Evolutionary conservation across 2,329 filamentous ascomycete genomes (phyloP), one percentile per base, ranked within the genome.

Genomic region (Leptographium galeiforme): DNA sequence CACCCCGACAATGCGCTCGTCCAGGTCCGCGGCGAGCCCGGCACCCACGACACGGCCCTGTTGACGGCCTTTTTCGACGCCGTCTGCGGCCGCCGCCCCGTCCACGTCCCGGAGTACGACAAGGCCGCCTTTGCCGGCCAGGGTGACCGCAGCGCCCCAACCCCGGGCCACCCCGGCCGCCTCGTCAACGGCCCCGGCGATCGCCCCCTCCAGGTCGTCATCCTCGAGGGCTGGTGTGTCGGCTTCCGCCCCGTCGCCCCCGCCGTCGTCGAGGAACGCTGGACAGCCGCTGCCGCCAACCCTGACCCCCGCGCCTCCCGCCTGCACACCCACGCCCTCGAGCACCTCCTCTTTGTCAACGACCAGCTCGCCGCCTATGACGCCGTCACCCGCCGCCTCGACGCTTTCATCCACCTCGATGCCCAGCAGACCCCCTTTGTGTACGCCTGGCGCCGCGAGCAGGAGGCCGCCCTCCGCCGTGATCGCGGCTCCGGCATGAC

Each of bases 211-310:
- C 67, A 77, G 30, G 79, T 91, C 8, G 76, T 95, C 25, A 79
- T 95, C 51, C 82, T 95, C 58, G 89, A 96, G 67, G 89, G 90
- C 18, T 95, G 89, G 90, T 93, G 85, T 66, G 81, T 95, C 13
- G 90, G 89, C 3, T 95, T 95, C 69, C 80, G 82, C 0, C 67
- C 90, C 13, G 19, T n/a, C 19, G 61, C 70, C 34, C 66, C 74
- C 0, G 64, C 69, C n/a, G 72, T 69, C 6, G 65, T 79, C 5
- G 72, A 74, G 33, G 65, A 81, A 4, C 74, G 74, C 60, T 70
- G 72, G 63, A 12, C 7, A 13, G 51, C 41, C 64, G 64, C 79
- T 64, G 38, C 72, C 73, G 47, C 59, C 25, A 46, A 18, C 18
- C 19, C 38, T 2, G 6, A 16, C 43, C 10, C n/a, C 16, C 33